A percentile compares a stretch with the other conserved stretches of the same genome.
Evolutionary conservation across 177 flowering plant species (phyloP).

Genomic region (Tripterygium wilfordii): DNA sequence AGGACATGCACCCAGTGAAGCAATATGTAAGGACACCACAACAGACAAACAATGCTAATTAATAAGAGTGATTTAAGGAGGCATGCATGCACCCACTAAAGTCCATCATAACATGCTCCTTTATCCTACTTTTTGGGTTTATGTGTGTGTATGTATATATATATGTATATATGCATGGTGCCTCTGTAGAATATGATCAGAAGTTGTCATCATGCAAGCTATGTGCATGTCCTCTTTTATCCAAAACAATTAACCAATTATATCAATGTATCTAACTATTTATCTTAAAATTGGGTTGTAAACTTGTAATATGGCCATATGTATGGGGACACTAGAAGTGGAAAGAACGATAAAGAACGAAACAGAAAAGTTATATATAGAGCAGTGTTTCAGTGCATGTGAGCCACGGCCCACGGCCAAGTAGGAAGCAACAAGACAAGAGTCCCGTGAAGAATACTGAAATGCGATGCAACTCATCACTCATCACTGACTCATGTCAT

Average conservation of each 20-base stretch:
- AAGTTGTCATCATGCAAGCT: slow-evolving; percentile 2
- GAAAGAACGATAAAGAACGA: slow-evolving; percentile 10
- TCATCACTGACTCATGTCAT: too few species aligned
- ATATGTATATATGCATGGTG: background rate
- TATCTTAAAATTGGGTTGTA: background rate
- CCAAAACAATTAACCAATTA: background rate
- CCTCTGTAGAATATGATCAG: slow-evolving; percentile 4
- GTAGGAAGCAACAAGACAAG: slow-evolving; percentile 13
- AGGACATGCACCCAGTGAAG: background rate
- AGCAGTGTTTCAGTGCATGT: slow-evolving; percentile 19
- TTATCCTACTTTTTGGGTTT: slow-evolving; percentile 7
- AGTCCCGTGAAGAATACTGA: slow-evolving; percentile 23
- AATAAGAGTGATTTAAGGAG: slow-evolving; percentile 8
- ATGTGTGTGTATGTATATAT: background rate
- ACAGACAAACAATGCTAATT: background rate
- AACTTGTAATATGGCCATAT: background rate
- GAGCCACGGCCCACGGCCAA: slow-evolving; percentile 8
- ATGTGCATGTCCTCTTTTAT: slow-evolving; percentile 2
- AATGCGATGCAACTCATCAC: too few species aligned
- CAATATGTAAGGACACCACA: too few species aligned
- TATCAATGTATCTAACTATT: background rate
- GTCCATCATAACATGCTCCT: slow-evolving; percentile 4
- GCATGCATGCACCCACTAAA: background rate
- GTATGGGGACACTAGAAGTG: background rate
- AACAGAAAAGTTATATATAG: slow-evolving; percentile 2